Conservation (phyloP, 805 yeast genomes). For the Pichia gijzeniarum region DNA sequence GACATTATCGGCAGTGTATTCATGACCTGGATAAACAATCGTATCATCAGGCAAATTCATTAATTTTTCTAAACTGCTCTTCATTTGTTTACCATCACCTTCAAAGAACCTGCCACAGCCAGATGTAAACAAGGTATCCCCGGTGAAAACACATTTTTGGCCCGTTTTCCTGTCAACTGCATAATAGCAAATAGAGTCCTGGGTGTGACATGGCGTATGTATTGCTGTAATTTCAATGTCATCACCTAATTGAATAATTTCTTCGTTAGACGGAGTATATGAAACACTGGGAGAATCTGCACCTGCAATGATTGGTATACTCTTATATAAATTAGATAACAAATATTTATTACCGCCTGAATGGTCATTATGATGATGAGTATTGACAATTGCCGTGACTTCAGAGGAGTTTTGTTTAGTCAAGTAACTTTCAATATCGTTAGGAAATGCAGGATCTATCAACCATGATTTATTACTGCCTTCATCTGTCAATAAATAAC, state of each 20-base stretch:
- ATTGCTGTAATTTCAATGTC: constrained; percentile 65
- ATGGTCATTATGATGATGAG: constrained; percentile 96
- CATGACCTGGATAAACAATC: constrained; percentile 88
- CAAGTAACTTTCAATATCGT: constrained; percentile 50
- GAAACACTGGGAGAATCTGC: constrained; percentile 69
- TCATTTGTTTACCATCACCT: constrained; percentile 81
- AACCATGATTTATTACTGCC: constrained; percentile 65
- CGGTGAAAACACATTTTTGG: constrained; percentile 80
- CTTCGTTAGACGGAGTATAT: constrained; percentile 60
- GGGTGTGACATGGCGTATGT: constrained; percentile 97
- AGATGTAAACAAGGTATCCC: constrained; percentile 88
- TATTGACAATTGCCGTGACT: constrained; percentile 76
- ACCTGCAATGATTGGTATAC: constrained; percentile 75
- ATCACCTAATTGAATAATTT: constrained; percentile 56
- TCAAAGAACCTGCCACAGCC: constrained; percentile 98
- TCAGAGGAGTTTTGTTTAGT: constrained; percentile 32
- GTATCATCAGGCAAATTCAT: constrained; percentile 64
- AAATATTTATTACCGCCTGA: constrained; percentile 70
- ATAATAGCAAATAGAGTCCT: constrained; percentile 87
- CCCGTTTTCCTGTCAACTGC: constrained; percentile 57
- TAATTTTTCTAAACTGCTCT: constrained; percentile 54
- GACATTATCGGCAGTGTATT: constrained; percentile 80
- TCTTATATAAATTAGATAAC: constrained; percentile 29
- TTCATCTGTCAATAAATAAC: constrained; percentile 71
- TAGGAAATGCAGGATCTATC: constrained; percentile 89